Percentiles rank a stretch among this genome's conserved stretches.
These are phyloP conservation scores for Senecio squalidus DNA, from an alignment of 140 eudicot species.

Conservation along the genomic window DNA sequence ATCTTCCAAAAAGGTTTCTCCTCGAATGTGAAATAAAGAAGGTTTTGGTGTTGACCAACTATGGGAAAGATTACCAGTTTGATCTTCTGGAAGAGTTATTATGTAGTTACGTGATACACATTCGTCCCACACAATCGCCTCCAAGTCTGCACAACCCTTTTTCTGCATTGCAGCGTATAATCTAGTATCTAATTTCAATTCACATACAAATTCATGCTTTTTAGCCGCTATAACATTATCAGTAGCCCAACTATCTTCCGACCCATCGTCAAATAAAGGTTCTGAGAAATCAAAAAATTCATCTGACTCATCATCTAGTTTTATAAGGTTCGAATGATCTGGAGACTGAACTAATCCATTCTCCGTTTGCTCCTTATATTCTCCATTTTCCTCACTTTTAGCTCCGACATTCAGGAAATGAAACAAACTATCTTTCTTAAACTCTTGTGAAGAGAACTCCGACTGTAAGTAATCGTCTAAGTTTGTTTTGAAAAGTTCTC, in stretches of 20 bases:
- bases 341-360: constrained; percentile 33
- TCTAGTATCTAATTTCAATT: constrained; percentile 22
- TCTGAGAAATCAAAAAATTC: constrained; percentile 56
- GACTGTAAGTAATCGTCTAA: constrained; percentile 26
- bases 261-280: constrained; percentile 40
- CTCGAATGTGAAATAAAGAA: constrained; percentile 51
- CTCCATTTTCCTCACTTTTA: constrained; percentile 22
- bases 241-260: constrained; percentile 34
- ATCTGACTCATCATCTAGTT: constrained; percentile 43
- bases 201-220: constrained; percentile 49
- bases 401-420: no score
- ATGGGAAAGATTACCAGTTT: constrained; percentile 35
- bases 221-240: constrained; percentile 39
- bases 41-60: constrained; percentile 57
- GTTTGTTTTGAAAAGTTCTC: constrained; percentile 55
- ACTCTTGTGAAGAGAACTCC: constrained; percentile 38
- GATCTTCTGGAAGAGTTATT: constrained; percentile 55
- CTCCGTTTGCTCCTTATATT: constrained; percentile 17
- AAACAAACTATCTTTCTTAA: constrained; percentile 19
- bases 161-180: constrained; percentile 37
- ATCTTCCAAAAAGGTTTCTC: constrained; percentile 47
- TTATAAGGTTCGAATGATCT: constrained; percentile 25
- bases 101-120: constrained; percentile 23
- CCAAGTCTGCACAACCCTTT: constrained; percentile 31
- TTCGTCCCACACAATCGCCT: constrained; percentile 29